Conservation (phyloP, 164 flowering plant species). For the Brasenia schreberi region DNA sequence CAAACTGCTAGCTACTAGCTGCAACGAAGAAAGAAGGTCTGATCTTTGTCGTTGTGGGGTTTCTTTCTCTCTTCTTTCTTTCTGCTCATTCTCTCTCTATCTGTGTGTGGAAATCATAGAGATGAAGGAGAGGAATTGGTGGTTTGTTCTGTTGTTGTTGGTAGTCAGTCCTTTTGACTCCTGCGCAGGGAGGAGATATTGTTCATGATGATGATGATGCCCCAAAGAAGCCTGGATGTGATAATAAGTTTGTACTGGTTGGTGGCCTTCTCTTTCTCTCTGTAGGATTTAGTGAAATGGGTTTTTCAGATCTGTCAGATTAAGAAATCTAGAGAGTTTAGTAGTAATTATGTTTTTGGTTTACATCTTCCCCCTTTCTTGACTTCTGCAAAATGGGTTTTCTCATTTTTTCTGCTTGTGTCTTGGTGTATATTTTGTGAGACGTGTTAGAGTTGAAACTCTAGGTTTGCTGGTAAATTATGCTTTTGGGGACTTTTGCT, state of each 20-base stretch:
- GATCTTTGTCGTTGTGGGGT: background rate
- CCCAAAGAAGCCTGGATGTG: conserved; percentile 90
- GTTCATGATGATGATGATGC: conserved; percentile 63
- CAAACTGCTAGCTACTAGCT: background rate
- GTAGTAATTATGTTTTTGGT: background rate
- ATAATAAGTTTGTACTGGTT: conserved; percentile 83
- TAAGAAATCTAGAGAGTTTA: background rate
- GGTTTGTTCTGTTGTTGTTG: background rate
- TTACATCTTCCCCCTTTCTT: background rate
- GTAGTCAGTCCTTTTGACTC: background rate
- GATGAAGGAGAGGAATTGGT: background rate
- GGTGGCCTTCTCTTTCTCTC: background rate
- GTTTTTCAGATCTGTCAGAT: background rate
- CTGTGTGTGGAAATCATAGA: no score
- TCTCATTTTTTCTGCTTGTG: no score
- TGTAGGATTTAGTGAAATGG: background rate
- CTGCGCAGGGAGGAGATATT: conserved; percentile 54
- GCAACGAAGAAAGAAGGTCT: background rate
- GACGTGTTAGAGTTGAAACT: background rate
- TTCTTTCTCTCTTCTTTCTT: background rate
- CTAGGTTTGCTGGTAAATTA: background rate
- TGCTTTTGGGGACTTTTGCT: background rate
- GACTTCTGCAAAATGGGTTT: no score
- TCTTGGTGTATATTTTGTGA: background rate
- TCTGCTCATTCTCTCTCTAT: background rate